Evolutionary conservation across 2,329 filamentous ascomycete species (phyloP).

Genomic region (Teratosphaeria nubilosa): DNA sequence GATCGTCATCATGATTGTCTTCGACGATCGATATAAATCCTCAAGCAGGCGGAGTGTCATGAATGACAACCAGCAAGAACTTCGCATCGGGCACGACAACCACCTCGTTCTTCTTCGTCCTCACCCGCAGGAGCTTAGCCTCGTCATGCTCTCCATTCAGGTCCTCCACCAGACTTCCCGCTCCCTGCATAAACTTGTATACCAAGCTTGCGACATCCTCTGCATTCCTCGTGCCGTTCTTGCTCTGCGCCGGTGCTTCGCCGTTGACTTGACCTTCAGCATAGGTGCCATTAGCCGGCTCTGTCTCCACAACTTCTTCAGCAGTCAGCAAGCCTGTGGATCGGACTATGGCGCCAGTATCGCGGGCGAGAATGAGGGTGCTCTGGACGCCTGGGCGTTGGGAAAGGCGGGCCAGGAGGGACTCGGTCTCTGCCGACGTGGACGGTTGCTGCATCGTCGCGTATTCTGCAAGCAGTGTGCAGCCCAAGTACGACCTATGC

Average conservation of each 20-base stretch:
- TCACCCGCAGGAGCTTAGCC: conserved; percentile 61
- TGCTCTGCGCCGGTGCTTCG: conserved; percentile 19
- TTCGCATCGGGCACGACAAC: conserved; percentile 73
- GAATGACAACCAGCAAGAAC: conserved; percentile 68
- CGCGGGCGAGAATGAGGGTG: conserved; percentile 63
- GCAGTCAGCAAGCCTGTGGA: conserved; percentile 59
- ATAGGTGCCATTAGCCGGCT: conserved; percentile 21
- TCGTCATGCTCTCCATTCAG: conserved; percentile 71
- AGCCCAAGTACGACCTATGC: neutral
- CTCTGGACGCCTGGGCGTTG: conserved; percentile 72
- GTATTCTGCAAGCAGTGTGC: neutral
- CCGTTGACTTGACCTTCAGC: conserved; percentile 3
- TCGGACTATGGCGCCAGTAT: conserved; percentile 63
- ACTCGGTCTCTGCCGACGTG: conserved; percentile 48
- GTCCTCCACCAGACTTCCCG: conserved; percentile 59
- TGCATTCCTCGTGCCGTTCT: conserved; percentile 37
- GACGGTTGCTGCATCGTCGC: conserved; percentile 21
- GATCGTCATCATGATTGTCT: too few species aligned
- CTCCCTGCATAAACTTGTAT: conserved; percentile 62
- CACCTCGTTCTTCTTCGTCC: conserved; percentile 77
- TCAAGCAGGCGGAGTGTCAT: conserved; percentile 66
- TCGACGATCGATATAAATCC: neutral
- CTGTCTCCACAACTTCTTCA: conserved; percentile 41
- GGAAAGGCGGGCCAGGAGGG: conserved; percentile 57
- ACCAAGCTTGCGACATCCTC: conserved; percentile 68